Evolutionary conservation across 2,329 filamentous ascomycete species (phyloP), one percentile per base, ranked within the genome.

Genomic region (Scytalidium sp.): DNA sequence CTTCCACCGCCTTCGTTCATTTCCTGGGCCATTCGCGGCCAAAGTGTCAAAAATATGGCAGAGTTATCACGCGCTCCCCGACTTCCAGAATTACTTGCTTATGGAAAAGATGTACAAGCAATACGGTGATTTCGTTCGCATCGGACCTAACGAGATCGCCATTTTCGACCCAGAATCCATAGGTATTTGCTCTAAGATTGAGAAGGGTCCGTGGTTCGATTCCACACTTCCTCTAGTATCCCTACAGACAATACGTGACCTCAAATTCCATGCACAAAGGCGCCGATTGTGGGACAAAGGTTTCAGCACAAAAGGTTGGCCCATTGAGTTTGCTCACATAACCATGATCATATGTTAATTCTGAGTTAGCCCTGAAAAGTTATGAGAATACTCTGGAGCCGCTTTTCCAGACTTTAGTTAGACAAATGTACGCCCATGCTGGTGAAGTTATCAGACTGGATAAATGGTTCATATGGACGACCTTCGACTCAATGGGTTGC

Each of bases 401-500:
- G 60, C n/a, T n/a, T n/a, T n/a, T n/a, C n/a, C n/a, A 41, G 50
- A 50, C 11, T 41, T 63, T 20, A 72, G 75, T 58, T 67, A 71
- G 49, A 58, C 60, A 59, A 49, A 15, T 46, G 41, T 8, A 22
- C 11, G 20, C 43, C 17, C n/a, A 41, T 13, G 41, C 49, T 5
- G 55, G 63, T 47, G 45, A 61, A 50, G 27, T 55, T 63, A 1
- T 51, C 76, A 8, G 62, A 72, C 42, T 59, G 73, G 23, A 58
- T 1, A 64, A 70, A 43, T 72, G 67, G 57, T 70, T 72, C 51
- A 68, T 66, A 20, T 64, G 69, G 22, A 75, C 68, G 56, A 65
- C 60, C 21, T 75, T 72, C 57, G 72, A 75, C 55, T 64, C 73
- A 19, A 74, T 75, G 68, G 70, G 72, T 4, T 64, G 65, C 7